Percentiles rank a stretch among this genome's conserved stretches.
phyloP scores from a whole-genome alignment of 441 rosid species.

The Gossypium schwendimanii region DNA sequence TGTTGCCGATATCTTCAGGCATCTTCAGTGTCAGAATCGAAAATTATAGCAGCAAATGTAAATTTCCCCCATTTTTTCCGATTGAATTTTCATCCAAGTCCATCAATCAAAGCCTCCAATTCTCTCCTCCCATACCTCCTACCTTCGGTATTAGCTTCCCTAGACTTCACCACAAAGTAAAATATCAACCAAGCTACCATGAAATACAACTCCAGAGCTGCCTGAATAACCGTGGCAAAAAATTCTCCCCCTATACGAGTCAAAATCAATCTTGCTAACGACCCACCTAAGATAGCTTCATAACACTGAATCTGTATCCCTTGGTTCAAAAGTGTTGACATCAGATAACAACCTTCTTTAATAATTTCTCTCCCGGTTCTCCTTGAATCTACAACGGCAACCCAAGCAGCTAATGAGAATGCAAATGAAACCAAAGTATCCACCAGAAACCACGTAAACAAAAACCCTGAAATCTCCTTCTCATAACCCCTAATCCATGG shows the following conservation, averaged over 20 bases:
- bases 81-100: constrained; percentile 44
- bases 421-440: constrained; percentile 59
- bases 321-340: constrained; percentile 59
- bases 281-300: constrained; percentile 76
- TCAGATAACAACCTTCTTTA: constrained; percentile 76
- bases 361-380: constrained; percentile 81
- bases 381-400: constrained; percentile 72
- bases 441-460: constrained; percentile 69
- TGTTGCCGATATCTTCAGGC: constrained; percentile 26
- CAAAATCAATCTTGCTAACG: constrained; percentile 55
- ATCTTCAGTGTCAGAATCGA: constrained; percentile 24
- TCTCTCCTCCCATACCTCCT: constrained; percentile 79
- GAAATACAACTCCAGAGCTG: constrained; percentile 72
- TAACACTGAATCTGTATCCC: constrained; percentile 69
- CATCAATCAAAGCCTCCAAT: constrained; percentile 66
- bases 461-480: constrained; percentile 76
- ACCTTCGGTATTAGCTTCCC: constrained; percentile 55
- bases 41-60: constrained; percentile 21
- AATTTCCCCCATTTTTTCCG: constrained; percentile 7
- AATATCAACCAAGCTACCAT: constrained; percentile 86
- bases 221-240: constrained; percentile 54
- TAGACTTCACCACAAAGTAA: constrained; percentile 65
- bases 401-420: constrained; percentile 77
- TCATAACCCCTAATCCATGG: constrained; percentile 84
- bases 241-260: constrained; percentile 42